Evolutionary conservation across 257 asterid genomes (phyloP), one percentile per base, ranked within the genome.

Genomic region (Jasminum sambac): DNA sequence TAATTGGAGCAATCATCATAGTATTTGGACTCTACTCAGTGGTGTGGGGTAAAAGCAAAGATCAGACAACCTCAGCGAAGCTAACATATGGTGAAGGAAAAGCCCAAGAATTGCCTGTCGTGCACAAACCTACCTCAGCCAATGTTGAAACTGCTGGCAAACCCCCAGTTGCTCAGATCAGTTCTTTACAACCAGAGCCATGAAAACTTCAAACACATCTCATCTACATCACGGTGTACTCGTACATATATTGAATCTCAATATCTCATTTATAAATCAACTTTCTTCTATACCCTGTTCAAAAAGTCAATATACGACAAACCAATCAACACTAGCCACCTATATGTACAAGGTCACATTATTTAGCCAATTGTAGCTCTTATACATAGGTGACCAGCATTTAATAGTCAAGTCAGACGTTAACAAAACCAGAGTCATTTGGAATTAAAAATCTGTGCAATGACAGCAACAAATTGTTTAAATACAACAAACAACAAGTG

Each of bases 21-120:
- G 95, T 91, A 6, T 25, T 80, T 10, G 98, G 98, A 46, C 88
- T 91, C 30, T 86, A 91, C 75, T 77, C 95, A 0, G 95, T 89
- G 58, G 88, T 89, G 66, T 88, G 98, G 96, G 98, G 98, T 0
- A 91, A 91, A 66, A 85, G 90, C 82, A 89, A 84, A 66, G 96
- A 91, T 46, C 57, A 41, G 8, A 63, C 87, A 9, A 63, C 69
- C 25, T 38, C 80, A 0, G 61, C 79, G n/a, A 60, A 64, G 66
- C 44, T 57, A 25, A 1, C 72, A 24, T 65, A 21, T 3, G 82
- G 76, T 6, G 80, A 62, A 13, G 77, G 70, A 8, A 63, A 55
- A 63, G 74, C 69, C 42, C 66, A 76, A 41, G 84, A 81, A 25
- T 73, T 87, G 70, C 91, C 90, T 12, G 76, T 77, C 8, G 81